Evolutionary conservation across 2,329 filamentous ascomycete species (phyloP).

Genomic region (Sporothrix pseudoabietina): DNA sequence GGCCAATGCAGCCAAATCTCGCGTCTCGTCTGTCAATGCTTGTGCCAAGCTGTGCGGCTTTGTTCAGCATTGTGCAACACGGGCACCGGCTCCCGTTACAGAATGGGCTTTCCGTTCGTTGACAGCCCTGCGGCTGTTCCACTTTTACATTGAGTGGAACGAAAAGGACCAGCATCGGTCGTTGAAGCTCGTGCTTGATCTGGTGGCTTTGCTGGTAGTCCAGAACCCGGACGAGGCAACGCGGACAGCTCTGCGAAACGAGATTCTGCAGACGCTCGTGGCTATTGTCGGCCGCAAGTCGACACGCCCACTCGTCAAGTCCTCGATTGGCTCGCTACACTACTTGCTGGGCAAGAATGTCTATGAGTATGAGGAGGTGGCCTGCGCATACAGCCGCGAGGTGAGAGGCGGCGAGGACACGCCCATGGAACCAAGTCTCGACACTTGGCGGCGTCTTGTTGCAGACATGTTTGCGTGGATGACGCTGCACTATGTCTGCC

Average conservation of each 20-base stretch:
- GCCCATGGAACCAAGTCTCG: slow-evolving; percentile 33
- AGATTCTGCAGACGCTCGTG: slow-evolving; percentile 56
- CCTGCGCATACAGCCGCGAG: slow-evolving; percentile 46
- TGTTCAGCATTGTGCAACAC: slow-evolving; percentile 59
- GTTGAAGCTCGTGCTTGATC: slow-evolving; percentile 63
- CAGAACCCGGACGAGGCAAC: slow-evolving; percentile 52
- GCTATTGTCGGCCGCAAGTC: slow-evolving; percentile 63
- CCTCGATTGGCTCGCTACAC: slow-evolving; percentile 67
- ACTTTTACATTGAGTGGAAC: slow-evolving; percentile 68
- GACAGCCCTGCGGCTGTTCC: slow-evolving; percentile 56
- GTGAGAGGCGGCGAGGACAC: slow-evolving; percentile 35
- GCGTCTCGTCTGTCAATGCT: slow-evolving; percentile 58
- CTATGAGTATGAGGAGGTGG: slow-evolving; percentile 52
- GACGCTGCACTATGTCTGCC: slow-evolving; percentile 58
- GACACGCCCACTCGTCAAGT: slow-evolving; percentile 67
- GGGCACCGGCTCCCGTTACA: slow-evolving; percentile 41
- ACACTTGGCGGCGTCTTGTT: slow-evolving; percentile 40
- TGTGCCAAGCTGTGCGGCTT: slow-evolving; percentile 64
- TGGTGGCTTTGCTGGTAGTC: slow-evolving; percentile 54
- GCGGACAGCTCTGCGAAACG: slow-evolving; percentile 46
- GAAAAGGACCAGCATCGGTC: slow-evolving; percentile 66
- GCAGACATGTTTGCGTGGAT: slow-evolving; percentile 54
- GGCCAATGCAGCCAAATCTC: slow-evolving; percentile 54
- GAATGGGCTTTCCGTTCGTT: slow-evolving; percentile 56
- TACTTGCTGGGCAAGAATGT: slow-evolving; percentile 65